Conservation (phyloP, 2,329 filamentous ascomycete species). For the Biscogniauxia marginata region DNA sequence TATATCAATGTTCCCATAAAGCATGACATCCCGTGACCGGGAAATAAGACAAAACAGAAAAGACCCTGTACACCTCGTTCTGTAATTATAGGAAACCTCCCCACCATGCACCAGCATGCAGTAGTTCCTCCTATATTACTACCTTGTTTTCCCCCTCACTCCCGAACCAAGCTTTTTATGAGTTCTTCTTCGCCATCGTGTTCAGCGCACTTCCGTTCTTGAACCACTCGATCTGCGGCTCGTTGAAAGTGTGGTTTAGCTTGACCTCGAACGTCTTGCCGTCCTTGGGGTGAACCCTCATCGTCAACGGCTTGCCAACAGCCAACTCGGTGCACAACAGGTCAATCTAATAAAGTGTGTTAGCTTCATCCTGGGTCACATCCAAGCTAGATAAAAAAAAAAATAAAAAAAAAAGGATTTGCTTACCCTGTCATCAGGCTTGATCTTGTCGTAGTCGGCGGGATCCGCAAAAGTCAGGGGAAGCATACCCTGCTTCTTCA, state of each 20-base stretch:
- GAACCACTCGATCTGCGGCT: constrained; percentile 98
- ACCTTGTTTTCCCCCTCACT: constrained; percentile 5
- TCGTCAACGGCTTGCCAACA: constrained; percentile 89
- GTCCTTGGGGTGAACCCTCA: constrained; percentile 88
- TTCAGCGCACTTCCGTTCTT: constrained; percentile 96
- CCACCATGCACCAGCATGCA: constrained; percentile 31
- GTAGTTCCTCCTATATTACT: constrained; percentile 23
- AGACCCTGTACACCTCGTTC: constrained; percentile 31
- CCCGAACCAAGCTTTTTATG: constrained; percentile 29
- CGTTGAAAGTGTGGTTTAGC: constrained; percentile 96
- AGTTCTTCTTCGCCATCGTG: constrained; percentile 82
- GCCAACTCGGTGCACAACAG: constrained; percentile 84
- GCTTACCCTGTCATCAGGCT: constrained; percentile 77
- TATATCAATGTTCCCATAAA: constrained; percentile 28
- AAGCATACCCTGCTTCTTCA: constrained; percentile 99
- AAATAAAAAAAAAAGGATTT: constrained; percentile 10
- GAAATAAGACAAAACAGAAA: no score
- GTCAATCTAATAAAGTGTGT: constrained; percentile 56
- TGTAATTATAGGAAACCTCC: constrained; percentile 33
- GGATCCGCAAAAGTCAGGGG: constrained; percentile 93
- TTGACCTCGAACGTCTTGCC: constrained; percentile 77
- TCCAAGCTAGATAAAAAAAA: background rate
- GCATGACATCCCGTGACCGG: constrained; percentile 29
- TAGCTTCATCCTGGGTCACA: constrained; percentile 15
- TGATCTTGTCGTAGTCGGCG: constrained; percentile 96